These are phyloP conservation scores for Aspergillus vadensis DNA, from an alignment of 2,329 filamentous ascomycete species.

Conservation along the genomic window DNA sequence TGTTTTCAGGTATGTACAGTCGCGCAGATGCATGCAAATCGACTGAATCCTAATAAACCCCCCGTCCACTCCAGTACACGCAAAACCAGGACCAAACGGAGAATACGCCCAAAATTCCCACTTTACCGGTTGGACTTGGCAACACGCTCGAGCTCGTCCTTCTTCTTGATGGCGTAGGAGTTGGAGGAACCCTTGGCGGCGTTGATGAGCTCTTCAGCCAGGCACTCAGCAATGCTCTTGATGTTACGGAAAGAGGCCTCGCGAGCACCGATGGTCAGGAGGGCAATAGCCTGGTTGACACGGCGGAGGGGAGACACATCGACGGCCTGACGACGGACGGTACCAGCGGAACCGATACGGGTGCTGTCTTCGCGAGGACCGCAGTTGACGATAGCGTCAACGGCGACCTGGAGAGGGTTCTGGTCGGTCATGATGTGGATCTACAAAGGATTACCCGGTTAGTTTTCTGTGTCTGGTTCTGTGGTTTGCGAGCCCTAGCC, in stretches of 20 bases:
- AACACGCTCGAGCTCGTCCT: conserved; percentile 99
- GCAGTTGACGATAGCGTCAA: conserved; percentile 99
- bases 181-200: conserved; percentile 99
- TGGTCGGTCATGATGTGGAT: conserved; percentile 99
- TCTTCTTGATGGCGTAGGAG: conserved; percentile 99
- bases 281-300: conserved; percentile 99
- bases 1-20: conserved; percentile 44
- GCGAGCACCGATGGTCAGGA: conserved; percentile 97
- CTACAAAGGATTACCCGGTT: conserved; percentile 51
- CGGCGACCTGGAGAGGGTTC: conserved; percentile 99
- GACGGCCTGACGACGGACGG: conserved; percentile 99
- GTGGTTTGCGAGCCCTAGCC: background rate
- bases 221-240: conserved; percentile 99
- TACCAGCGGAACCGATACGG: conserved; percentile 98
- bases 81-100: conserved; percentile 44
- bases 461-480: conserved; percentile 8
- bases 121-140: conserved; percentile 99
- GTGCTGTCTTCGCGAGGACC: conserved; percentile 99
- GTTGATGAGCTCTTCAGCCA: conserved; percentile 99
- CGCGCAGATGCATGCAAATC: conserved; percentile 45
- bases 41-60: conserved; percentile 44
- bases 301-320: conserved; percentile 99
- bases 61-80: conserved; percentile 46
- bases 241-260: conserved; percentile 99
- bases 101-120: conserved; percentile 40